Evolutionary conservation across 257 asterid genomes (phyloP), one percentile per base, ranked within the genome.

Genomic region (Nicotiana knightiana): DNA sequence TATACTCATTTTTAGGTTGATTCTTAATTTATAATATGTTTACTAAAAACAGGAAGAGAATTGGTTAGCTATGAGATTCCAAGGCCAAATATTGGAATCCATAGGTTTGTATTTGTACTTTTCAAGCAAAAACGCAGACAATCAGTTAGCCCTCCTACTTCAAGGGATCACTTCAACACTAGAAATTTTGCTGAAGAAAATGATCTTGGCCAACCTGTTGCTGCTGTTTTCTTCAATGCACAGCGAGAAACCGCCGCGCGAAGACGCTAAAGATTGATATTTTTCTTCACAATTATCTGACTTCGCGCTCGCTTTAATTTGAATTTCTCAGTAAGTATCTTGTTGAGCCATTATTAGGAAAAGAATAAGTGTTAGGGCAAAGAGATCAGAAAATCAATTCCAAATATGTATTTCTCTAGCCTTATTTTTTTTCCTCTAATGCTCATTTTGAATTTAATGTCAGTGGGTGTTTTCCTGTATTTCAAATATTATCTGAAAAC

Each of bases 221-320:
- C 98, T 67, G 97, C 98, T 46, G 93, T 95, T 48, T 95, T 91
- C 93, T 95, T 95, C 93, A 95, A 92, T 15, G 94, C 97, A 0
- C 97, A 93, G 87, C 87, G 98, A 1, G 99, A 93, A 83, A 95
- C 98, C 18, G 99, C 99, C 21, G 96, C 97, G 35, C 84, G 99
- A 24, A 90, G 90, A 63, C 99, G 99, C 84, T 92, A 85, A 55
- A 71, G 11, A 39, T 21, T 21, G 24, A 21, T 21, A 0, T 21
- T 21, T 21, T 21, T 21, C 24, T 21, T 21, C 24, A 21, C 24
- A 21, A 21, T 21, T 21, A 21, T 21, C 24, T 21, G 24, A 21
- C 24, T 21, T 21, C 24, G 24, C 24, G 24, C 24, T 21, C 24
- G 24, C 24, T 21, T 21, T 21, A 21, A 21, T 21, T 21, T 21